A percentile compares a stretch with the other conserved stretches of the same genome.
phyloP scores from a whole-genome alignment of 768 basidiomycete species.

The Daedaleopsis nitida region DNA sequence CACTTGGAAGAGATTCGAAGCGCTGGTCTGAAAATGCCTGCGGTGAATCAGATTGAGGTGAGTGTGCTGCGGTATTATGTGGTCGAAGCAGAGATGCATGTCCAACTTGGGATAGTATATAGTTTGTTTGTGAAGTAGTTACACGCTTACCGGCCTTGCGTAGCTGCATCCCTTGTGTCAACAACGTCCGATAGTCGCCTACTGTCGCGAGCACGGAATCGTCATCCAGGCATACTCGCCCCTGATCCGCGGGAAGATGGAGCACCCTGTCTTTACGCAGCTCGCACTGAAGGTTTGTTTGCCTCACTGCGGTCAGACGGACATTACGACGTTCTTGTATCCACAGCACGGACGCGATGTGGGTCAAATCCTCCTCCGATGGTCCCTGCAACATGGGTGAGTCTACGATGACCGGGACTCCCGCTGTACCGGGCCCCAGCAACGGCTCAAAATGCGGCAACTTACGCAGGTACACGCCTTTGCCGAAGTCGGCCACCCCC shows the following conservation, averaged over 20 bases:
- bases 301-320: neutral
- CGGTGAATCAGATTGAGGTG: conserved; percentile 86
- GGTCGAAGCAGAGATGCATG: too few relatives aligned
- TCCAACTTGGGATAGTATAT: neutral
- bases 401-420: conserved; percentile 16
- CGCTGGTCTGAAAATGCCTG: conserved; percentile 62
- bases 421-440: neutral
- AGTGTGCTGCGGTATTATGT: too few relatives aligned
- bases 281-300: conserved; percentile 49
- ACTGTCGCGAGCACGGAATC: conserved; percentile 46
- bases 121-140: neutral
- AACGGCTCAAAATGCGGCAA: conserved; percentile 1
- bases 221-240: conserved; percentile 58
- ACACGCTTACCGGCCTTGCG: neutral
- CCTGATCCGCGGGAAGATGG: conserved; percentile 51
- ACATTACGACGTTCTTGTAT: neutral
- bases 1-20: conserved; percentile 75
- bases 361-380: conserved; percentile 84
- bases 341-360: conserved; percentile 50
- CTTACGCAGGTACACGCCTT: conserved; percentile 41
- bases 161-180: conserved; percentile 85
- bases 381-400: conserved; percentile 86
- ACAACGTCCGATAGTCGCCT: conserved; percentile 76
- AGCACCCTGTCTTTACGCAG: conserved; percentile 52
- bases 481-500: conserved; percentile 51